Base-by-base conservation (phyloP, 345 rosid species). In the Ceriops tagal region DNA sequence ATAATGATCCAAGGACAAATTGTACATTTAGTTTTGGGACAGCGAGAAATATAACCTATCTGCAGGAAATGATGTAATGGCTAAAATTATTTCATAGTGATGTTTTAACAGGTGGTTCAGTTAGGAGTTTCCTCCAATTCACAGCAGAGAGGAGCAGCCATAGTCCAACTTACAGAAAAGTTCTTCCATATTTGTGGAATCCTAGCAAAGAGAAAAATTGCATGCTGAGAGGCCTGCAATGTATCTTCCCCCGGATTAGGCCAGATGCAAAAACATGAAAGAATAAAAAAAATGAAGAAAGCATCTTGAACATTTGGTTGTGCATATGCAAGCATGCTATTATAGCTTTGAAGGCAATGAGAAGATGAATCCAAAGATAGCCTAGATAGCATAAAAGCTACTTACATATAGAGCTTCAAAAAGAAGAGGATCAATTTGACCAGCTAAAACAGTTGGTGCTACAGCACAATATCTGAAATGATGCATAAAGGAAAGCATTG, bases 401-500 rank as follows among this genome's bases (percentile, higher is more conserved):
- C 98, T 84, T 79, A 93, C 96, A 77, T 93, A 93, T 72, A 93
- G 83, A 79, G 96, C 96, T 76, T 93, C 96, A 69, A 93, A 93
- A 63, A 93, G 89, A 61, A 83, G 53, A 20, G 97, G 95, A 79
- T 86, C 86, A 58, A 93, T 87, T 77, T 77, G 91, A 52, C 98
- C 92, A 74, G 86, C 89, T 75, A 93, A 80, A 73, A 91, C 66
- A 28, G 96, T 86, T 43, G 98, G 97, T 65, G 96, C 96, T 61
- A 89, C 20, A 57, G 96, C 91, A 73, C 87, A 89, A 82, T 83
- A 93, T 83, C 97, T 93, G 73, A 70, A 78, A 71, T 19, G 22
- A 46, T 70, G 62, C 58, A 76, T 70, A 75, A 80, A 78, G 86
- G 73, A 74, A 77, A 72, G 13, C 22, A 4, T 34, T 58, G 67